Base-by-base conservation (phyloP, 192 early-diverging fungal species). In the Cetraspora pellucida region DNA sequence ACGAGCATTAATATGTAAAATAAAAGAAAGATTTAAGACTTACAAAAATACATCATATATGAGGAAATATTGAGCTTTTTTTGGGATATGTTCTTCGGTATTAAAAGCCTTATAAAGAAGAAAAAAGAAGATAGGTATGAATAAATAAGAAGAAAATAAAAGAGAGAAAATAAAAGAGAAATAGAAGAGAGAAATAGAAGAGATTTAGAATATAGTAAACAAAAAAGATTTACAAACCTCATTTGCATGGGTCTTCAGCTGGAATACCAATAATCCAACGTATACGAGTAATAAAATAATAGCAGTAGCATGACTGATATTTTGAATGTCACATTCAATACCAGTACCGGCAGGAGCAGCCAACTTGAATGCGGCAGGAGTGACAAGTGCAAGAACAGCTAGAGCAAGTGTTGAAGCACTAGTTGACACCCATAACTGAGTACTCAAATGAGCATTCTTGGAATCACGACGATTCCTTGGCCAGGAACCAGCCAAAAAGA, bases 401-500 rank as follows among this genome's bases (percentile, higher is more conserved):
- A 92, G 79, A 10, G 85, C 87, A 61, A 89, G 57, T 17, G 91
- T 77, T 50, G 90, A 84, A 21, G 88, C 84, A 10, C 89, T 89
- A 25, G 90, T 91, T 66, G 89, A 83, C 17, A 90, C 89, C 45
- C 81, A 87, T 64, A 74, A 47, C 19, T 52, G 25, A 58, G 71
- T 19, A 19, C 27, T 16, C 9, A 79, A 68, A 47, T 68, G 44
- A 0, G 66, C 66, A 68, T 68, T 68, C 46, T 25, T 68, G 11
- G 66, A 68, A 16, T 50, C 21, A 47, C 21, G 80, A 52, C 89
- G 86, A 14, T 85, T 85, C 65, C 88, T 86, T 19, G 84, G 80
- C 8, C 90, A 67, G 6, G 95, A 94, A 46, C 94, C 95, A 10
- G 87, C 79, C 27, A 96, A 75, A 79, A 97, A 97, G 30, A 89